Base-by-base conservation (phyloP, 148 eudicot species). In the Drosera capensis region DNA sequence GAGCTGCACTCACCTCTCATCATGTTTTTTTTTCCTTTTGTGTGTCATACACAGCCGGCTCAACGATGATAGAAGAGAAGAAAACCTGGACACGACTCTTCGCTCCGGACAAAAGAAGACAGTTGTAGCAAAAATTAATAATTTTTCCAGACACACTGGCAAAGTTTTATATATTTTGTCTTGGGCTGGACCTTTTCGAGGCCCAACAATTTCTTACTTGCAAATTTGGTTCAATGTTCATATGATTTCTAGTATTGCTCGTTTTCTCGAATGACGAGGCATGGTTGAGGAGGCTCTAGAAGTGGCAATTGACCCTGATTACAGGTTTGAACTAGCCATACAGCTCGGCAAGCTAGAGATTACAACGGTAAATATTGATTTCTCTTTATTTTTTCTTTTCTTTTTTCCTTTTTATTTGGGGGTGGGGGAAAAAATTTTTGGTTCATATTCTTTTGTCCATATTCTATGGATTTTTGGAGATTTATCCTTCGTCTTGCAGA, bases 271-370 rank as follows among this genome's bases (percentile, higher is more conserved):
- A 70, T 84, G 95, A 45, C 79, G 95, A 47, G 94, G 78, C 22
- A 84, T 78, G 85, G 66, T 81, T 51, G 93, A 73, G 65, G 95
- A 90, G 53, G 99, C 99, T 48, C 70, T 84, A 43, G 99, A 85
- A 67, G 85, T 90, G 60, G 99, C 99, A 38, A 90, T 93, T 46
- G 99, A 90, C 48, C 94, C 92, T 53, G 99, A 85, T 64, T 90
- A 90, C 63, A 84, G 82, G 75, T 90, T 90, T 90, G 99, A 85
- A 51, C 76, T 90, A 46, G 84, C 99, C 66, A 75, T 90, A 67
- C 99, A 85, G 62, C 86, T 90, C 20, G 94, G 99, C 43, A 84
- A 68, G 66, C 73, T 80, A 41, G 99, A 75, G 24, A 60, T 78
- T 62, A 95, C 99, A 20, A 58, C 78, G 85, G 99, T 76, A 62